A percentile compares a stretch with the other conserved stretches of the same genome.
phyloP scores from a whole-genome alignment of 768 basidiomycete genomes.

The Sistotremastrum suecicum region DNA sequence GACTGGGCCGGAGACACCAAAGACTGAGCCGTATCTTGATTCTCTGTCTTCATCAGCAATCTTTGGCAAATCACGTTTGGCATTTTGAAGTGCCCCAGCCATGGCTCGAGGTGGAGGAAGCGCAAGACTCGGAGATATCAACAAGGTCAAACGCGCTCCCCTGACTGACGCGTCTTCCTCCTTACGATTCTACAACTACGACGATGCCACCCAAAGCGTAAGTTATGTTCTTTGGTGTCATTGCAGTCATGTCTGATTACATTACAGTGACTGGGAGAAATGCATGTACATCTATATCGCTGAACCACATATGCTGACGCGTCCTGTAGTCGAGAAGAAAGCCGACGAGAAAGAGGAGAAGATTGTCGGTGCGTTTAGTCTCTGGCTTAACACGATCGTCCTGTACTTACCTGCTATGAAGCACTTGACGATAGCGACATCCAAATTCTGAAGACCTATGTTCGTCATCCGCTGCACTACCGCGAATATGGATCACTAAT shows the following conservation, averaged over 20 bases:
- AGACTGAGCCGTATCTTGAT: conserved; percentile 76
- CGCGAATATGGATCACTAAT: conserved; percentile 1
- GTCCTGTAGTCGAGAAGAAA: conserved; percentile 62
- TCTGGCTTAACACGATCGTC: not conserved
- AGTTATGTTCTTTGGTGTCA: conserved; percentile 20
- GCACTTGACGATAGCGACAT: conserved; percentile 97
- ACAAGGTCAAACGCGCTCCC: conserved; percentile 10
- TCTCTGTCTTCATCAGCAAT: conserved; percentile 85
- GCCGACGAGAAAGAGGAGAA: conserved; percentile 84
- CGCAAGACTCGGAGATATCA: conserved; percentile 1
- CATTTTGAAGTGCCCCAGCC: conserved; percentile 90
- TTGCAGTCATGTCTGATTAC: not conserved
- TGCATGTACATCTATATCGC: conserved; percentile 36
- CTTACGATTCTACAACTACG: conserved; percentile 10
- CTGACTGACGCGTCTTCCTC: conserved; percentile 23
- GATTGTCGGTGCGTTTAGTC: conserved; percentile 52
- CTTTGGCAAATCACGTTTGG: conserved; percentile 76
- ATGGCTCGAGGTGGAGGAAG: conserved; percentile 25
- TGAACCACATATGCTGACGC: not conserved
- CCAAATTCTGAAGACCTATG: conserved; percentile 97
- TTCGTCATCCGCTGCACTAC: conserved; percentile 21
- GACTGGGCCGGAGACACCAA: conserved; percentile 95
- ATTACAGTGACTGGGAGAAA: conserved; percentile 90
- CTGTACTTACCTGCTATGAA: conserved; percentile 17
- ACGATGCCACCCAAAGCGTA: conserved; percentile 91